These are phyloP conservation scores for Pyrenophora tritici-repentis DNA, from an alignment of 2,329 filamentous ascomycete genomes.

Conservation along the genomic window DNA sequence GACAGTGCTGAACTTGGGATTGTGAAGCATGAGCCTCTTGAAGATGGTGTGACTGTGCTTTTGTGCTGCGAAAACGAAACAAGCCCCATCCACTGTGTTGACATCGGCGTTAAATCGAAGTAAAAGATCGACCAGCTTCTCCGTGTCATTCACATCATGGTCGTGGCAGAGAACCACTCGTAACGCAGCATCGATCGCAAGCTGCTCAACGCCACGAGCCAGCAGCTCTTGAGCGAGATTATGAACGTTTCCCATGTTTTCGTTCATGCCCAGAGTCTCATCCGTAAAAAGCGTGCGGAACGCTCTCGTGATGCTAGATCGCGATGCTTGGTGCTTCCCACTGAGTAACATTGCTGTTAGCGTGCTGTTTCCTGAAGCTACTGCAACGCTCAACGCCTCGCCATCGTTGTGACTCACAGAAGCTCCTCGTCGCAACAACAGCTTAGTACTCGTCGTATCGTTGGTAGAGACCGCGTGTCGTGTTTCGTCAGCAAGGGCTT, in stretches of 20 bases:
- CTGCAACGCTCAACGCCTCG: conserved; percentile 60
- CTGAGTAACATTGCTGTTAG: conserved; percentile 59
- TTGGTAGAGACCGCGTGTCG: conserved; percentile 23
- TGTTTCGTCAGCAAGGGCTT: conserved; percentile 35
- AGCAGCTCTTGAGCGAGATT: conserved; percentile 35
- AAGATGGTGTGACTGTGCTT: conserved; percentile 27
- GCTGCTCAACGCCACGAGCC: conserved; percentile 32
- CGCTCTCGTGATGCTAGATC: conserved; percentile 31
- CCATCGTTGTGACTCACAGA: conserved; percentile 59
- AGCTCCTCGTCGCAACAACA: conserved; percentile 41
- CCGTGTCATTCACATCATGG: conserved; percentile 11
- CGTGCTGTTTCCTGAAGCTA: conserved; percentile 56
- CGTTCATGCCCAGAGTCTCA: not conserved
- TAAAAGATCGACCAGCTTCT: conserved; percentile 29
- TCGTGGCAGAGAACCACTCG: conserved; percentile 24
- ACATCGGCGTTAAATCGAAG: conserved; percentile 37
- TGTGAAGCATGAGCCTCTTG: conserved; percentile 42
- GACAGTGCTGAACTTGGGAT: conserved; percentile 58
- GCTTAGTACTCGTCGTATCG: conserved; percentile 30
- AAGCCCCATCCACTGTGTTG: conserved; percentile 37
- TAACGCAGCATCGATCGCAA: conserved; percentile 35
- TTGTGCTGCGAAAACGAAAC: conserved; percentile 39
- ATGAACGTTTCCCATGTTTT: conserved; percentile 2
- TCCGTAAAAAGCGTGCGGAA: conserved; percentile 36
- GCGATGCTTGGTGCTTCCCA: conserved; percentile 35